Base-by-base conservation (phyloP, 148 eudicot genomes). In the Rhododendron williamsianum region DNA sequence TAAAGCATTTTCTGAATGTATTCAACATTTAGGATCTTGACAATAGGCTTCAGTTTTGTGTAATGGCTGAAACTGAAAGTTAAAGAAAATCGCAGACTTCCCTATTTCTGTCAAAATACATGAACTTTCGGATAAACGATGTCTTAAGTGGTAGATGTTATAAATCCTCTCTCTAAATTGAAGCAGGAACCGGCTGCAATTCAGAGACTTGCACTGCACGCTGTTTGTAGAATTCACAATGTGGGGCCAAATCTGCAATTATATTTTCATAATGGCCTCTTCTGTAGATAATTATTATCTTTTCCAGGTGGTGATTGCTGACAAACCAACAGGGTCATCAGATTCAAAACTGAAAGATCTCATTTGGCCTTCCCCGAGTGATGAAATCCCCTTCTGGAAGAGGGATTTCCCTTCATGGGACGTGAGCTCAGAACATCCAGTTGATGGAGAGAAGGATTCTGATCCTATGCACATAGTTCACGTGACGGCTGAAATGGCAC, bases 401-500 rank as follows among this genome's bases (percentile, higher is more conserved):
- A 91, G 89, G 82, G 91, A 84, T 8, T 84, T 87, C 19, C 80
- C 90, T 83, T 86, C 89, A 48, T 89, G 90, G 85, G 90, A 92
- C 54, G 83, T 83, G 65, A 87, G 58, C 58, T 45, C 87, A 4
- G 91, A 89, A 60, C 76, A 52, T 73, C 90, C 93, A 12, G 46
- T 58, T 71, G 80, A 78, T 6, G 85, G 82, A 30, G 69, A 89
- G 82, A 91, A 90, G 88, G 98, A 93, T 85, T 82, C 94, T 52
- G 90, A 90, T 86, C 90, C 87, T 85, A 76, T 93, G 89, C 93
- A 94, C 84, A 65, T 93, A 74, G 86, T 92, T 85, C 98, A 95
- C 80, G 93, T 95, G 71, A 94, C 98, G 10, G 98, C 98, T 86
- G 98, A 95, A 85, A 91, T 95, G 97, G 98, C 98, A 72, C 98